phyloP scores from a whole-genome alignment of 306 rosid species.

The Vicia sativa region DNA sequence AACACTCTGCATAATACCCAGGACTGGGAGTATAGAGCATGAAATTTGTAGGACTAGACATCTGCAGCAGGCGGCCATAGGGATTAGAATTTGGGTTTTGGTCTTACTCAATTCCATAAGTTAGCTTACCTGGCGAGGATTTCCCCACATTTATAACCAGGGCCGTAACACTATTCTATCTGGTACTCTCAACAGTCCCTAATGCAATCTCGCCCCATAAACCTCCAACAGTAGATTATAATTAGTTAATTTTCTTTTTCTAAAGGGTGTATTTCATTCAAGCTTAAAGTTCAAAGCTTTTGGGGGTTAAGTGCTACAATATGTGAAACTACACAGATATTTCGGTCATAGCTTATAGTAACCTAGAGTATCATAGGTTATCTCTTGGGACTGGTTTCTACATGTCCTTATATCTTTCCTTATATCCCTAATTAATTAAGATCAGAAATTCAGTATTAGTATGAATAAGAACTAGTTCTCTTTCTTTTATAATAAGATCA shows the following conservation, averaged over 20 bases:
- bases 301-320: neutral
- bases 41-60: neutral
- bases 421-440: neutral
- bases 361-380: neutral
- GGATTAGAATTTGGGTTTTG: neutral
- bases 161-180: neutral
- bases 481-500: neutral
- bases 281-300: conserved; percentile 6
- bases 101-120: neutral
- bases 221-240: neutral
- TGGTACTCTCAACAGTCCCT: neutral
- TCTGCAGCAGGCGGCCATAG: neutral
- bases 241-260: neutral
- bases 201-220: neutral
- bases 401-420: neutral
- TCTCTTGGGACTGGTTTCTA: conserved; percentile 2
- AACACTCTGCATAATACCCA: neutral
- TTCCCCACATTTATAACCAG: neutral
- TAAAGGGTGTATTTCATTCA: neutral
- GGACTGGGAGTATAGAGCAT: neutral
- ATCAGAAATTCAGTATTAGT: neutral
- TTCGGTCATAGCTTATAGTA: neutral
- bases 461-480: neutral
- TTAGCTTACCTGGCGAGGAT: neutral
- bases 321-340: neutral